phyloP scores from a whole-genome alignment of 352 stramenopile genomes.

The Pythium volutum region DNA sequence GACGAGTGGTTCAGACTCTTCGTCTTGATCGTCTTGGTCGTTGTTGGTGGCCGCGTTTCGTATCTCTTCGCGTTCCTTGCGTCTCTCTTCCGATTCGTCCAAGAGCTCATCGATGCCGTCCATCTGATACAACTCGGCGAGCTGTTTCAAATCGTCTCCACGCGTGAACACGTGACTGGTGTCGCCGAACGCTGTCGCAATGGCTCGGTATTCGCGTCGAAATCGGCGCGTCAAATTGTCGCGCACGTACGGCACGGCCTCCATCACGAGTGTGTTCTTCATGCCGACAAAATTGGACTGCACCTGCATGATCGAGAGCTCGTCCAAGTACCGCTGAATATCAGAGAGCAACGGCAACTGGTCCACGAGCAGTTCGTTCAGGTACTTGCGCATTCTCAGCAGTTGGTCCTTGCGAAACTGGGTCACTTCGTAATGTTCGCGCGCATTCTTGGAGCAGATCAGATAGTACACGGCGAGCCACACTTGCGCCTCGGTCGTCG shows the following conservation, averaged over 20 bases:
- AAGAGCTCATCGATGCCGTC: constrained; percentile 77
- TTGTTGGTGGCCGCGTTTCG: background rate
- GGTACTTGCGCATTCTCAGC: constrained; percentile 92
- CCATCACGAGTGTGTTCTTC: constrained; percentile 70
- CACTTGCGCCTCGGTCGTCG: constrained; percentile 91
- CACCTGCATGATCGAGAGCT: constrained; percentile 92
- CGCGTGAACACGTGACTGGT: constrained; percentile 41
- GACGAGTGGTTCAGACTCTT: constrained; percentile 16
- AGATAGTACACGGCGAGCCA: constrained; percentile 96
- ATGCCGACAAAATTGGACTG: constrained; percentile 15
- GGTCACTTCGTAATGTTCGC: constrained; percentile 94
- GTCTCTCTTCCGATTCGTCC: constrained; percentile 31
- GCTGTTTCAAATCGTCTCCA: constrained; percentile 53
- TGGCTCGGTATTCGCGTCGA: constrained; percentile 28
- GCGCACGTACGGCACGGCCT: constrained; percentile 68
- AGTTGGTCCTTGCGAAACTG: constrained; percentile 93
- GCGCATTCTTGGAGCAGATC: constrained; percentile 87
- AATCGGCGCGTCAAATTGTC: constrained; percentile 50
- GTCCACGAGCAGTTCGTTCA: constrained; percentile 94
- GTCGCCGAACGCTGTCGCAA: constrained; percentile 51
- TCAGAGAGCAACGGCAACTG: constrained; percentile 94
- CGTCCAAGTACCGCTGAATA: constrained; percentile 94
- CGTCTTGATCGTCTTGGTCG: constrained; percentile 14
- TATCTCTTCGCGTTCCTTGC: constrained; percentile 11
- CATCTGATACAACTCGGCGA: constrained; percentile 79